A percentile compares a stretch with the other conserved stretches of the same genome.
Evolutionary conservation across 140 eudicot species (phyloP).

Genomic region (Senecio squalidus): DNA sequence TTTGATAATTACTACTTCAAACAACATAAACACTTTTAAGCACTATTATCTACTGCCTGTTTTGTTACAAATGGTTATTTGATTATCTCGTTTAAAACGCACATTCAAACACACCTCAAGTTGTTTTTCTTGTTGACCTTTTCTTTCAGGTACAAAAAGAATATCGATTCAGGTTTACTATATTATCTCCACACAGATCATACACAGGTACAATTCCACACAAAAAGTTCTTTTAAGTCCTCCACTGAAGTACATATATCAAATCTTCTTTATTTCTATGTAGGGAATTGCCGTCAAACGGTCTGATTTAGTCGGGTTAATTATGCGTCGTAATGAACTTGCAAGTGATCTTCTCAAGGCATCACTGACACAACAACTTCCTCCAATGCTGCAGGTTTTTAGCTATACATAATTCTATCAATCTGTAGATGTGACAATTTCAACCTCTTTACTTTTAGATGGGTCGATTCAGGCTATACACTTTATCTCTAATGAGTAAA

Average conservation of each 20-base stretch:
- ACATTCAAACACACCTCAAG: too few relatives aligned
- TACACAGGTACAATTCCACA: too few relatives aligned
- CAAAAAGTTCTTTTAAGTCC: too few relatives aligned
- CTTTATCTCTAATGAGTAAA: background rate
- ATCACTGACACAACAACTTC: conserved; percentile 62
- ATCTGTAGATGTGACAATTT: background rate
- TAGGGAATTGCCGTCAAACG: conserved; percentile 67
- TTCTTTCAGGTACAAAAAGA: conserved; percentile 60
- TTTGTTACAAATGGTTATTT: too few relatives aligned
- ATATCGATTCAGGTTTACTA: conserved; percentile 65
- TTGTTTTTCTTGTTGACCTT: background rate
- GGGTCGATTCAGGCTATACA: background rate
- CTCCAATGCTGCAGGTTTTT: conserved; percentile 84
- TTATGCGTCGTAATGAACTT: conserved; percentile 97
- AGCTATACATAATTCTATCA: background rate
- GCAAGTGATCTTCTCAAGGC: conserved; percentile 85
- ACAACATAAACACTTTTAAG: too few relatives aligned
- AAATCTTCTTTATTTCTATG: too few relatives aligned
- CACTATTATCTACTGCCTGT: too few relatives aligned
- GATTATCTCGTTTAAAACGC: background rate
- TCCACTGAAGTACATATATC: too few relatives aligned
- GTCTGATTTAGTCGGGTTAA: conserved; percentile 83
- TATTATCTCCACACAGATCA: conserved; percentile 93
- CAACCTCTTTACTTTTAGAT: background rate
- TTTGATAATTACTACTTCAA: too few relatives aligned